Evolutionary conservation across 73 alveolate species (phyloP).

Genomic region (Stentor roeselii): DNA sequence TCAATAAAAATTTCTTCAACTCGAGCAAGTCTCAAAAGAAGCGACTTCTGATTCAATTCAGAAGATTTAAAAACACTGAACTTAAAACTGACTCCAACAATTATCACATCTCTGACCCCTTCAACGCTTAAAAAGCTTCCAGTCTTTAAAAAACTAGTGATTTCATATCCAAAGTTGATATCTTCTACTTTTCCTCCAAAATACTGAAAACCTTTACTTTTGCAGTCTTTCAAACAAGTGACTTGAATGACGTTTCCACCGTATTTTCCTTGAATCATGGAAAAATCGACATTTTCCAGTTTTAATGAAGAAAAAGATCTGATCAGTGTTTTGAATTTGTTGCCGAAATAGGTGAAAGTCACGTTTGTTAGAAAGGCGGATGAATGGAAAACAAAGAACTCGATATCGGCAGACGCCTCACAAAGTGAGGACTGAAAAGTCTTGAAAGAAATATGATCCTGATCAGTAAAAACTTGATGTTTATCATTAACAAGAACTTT

Average conservation of each 20-base stretch:
- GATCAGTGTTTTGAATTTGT: neutral
- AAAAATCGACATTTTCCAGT: neutral
- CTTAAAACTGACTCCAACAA: neutral
- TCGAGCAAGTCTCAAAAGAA: no score
- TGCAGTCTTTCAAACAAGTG: neutral
- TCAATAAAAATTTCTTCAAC: neutral
- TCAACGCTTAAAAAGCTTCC: neutral
- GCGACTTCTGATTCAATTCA: no score
- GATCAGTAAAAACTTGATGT: neutral
- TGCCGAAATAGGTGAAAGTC: neutral
- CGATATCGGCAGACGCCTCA: neutral
- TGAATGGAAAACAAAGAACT: neutral
- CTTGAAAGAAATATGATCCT: no score
- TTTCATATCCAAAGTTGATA: neutral
- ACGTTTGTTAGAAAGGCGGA: neutral
- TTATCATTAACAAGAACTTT: no score
- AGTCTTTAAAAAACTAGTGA: neutral
- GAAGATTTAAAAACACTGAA: neutral
- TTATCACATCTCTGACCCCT: neutral
- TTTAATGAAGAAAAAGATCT: neutral
- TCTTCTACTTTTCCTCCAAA: neutral
- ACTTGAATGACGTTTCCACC: neutral
- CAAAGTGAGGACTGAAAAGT: neutral
- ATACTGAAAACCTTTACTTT: no score
- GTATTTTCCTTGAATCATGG: neutral